These are phyloP conservation scores for Biscutella laevigata DNA, from an alignment of 441 rosid genomes.

Conservation along the genomic window DNA sequence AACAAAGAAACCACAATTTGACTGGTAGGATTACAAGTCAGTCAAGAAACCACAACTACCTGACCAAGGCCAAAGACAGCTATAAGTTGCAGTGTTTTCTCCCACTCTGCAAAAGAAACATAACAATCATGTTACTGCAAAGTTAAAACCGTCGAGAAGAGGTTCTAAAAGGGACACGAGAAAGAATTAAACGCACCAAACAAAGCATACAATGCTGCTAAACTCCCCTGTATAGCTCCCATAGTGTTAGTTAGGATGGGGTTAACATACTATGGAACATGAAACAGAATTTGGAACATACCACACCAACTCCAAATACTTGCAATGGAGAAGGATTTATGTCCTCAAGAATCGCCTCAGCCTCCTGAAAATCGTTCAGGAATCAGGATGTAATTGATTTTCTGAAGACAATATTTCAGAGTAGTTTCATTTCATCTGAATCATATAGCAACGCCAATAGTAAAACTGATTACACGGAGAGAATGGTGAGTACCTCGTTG, in stretches of 20 bases:
- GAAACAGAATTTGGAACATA: slow-evolving; percentile 31
- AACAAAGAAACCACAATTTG: not conserved
- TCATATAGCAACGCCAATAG: not conserved
- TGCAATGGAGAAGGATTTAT: slow-evolving; percentile 76
- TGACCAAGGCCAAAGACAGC: slow-evolving; percentile 56
- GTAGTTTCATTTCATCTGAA: not conserved
- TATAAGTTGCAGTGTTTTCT: slow-evolving; percentile 71
- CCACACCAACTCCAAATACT: slow-evolving; percentile 69
- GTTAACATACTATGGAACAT: not conserved
- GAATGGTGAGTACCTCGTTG: slow-evolving; percentile 55
- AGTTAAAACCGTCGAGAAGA: not conserved
- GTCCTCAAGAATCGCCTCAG: slow-evolving; percentile 85
- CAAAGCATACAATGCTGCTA: slow-evolving; percentile 52
- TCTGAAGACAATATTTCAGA: not conserved
- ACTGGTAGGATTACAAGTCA: not conserved
- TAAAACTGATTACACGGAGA: not conserved
- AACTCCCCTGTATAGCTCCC: slow-evolving; percentile 43
- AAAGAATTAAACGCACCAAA: slow-evolving; percentile 37
- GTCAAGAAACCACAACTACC: slow-evolving; percentile 31
- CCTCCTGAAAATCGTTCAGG: slow-evolving; percentile 49
- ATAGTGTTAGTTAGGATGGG: slow-evolving; percentile 9
- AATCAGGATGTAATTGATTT: slow-evolving; percentile 15
- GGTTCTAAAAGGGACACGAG: not conserved
- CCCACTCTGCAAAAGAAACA: slow-evolving; percentile 65
- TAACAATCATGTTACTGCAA: slow-evolving; percentile 6